Base-by-base conservation (phyloP, 441 rosid species). In the Euphorbia celastroides region DNA sequence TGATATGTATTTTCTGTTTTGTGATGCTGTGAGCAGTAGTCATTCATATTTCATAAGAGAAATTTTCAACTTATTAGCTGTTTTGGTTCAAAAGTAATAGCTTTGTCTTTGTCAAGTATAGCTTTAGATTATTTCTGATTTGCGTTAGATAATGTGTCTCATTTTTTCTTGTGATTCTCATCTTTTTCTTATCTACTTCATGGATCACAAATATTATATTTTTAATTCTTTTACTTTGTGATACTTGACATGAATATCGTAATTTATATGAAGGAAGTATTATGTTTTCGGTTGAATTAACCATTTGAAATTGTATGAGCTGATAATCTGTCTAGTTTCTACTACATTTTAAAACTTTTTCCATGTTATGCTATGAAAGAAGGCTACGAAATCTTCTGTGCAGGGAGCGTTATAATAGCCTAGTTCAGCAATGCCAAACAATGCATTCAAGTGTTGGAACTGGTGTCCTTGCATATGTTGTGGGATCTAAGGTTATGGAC, bases 401-500 rank as follows among this genome's bases (percentile, higher is more conserved):
- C 86, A 92, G 98, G 88, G 84, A 90, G 65, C 86, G 87, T 25
- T 90, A 84, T 70, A 57, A 74, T 75, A 89, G 86, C 58, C 79
- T 93, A 77, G 74, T 90, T 67, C 82, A 74, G 78, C 87, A 90
- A 78, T 93, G 98, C 57, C 97, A 90, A 72, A 62, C 68, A 65
- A 93, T 93, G 97, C 96, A 93, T 84, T 82, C 97, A 67, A 93
- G 93, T 73, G 82, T 90, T 62, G 98, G 98, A 79, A 90, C 96
- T 66, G 98, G 98, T 66, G 78, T 86, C 44, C 96, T 93, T 82
- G 98, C 98, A 11, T 90, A 83, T 81, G 84, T 81, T 60, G 96
- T 88, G 77, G 97, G 98, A 42, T 93, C 98, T 73, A 93, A 93
- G 79, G 93, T 93, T 75, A 83, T 90, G 98, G 98, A 93, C 78